Evolutionary conservation across 257 asterid species (phyloP).

Genomic region (Solanum ahanhuiri): DNA sequence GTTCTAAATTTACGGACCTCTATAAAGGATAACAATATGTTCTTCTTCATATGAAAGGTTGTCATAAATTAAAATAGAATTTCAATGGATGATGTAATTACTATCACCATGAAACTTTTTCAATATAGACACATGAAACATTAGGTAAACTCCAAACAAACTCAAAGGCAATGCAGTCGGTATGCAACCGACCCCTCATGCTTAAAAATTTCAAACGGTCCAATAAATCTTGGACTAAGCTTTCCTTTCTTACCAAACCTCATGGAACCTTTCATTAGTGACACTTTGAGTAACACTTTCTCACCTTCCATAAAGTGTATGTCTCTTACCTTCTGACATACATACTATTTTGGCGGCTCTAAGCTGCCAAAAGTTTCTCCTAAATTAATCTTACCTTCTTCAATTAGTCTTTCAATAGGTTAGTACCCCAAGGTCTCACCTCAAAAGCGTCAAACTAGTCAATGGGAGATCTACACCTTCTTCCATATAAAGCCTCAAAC

Average conservation of each 20-base stretch:
- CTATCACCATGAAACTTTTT: not conserved
- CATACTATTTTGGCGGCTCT: not conserved
- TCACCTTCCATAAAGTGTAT: too few relatives aligned
- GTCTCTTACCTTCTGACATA: too few relatives aligned
- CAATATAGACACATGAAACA: not conserved
- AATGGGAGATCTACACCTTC: not conserved
- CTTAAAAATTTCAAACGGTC: not conserved
- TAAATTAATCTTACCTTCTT: not conserved
- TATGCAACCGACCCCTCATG: not conserved
- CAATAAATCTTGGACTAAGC: not conserved
- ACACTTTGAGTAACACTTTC: too few relatives aligned
- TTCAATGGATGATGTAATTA: not conserved
- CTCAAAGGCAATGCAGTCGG: not conserved
- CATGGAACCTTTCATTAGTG: not conserved
- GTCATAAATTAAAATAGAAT: too few relatives aligned
- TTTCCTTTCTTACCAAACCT: not conserved
- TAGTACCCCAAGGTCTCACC: too few relatives aligned
- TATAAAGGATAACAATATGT: too few relatives aligned
- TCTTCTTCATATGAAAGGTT: too few relatives aligned
- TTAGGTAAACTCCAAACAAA: not conserved
- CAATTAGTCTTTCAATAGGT: not conserved
- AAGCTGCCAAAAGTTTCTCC: too few relatives aligned
- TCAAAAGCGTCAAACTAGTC: not conserved
- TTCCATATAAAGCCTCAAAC: not conserved
- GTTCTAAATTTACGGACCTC: too few relatives aligned